Conservation (phyloP, 192 early-diverging fungal species). For the Haplosporangium gracile region DNA sequence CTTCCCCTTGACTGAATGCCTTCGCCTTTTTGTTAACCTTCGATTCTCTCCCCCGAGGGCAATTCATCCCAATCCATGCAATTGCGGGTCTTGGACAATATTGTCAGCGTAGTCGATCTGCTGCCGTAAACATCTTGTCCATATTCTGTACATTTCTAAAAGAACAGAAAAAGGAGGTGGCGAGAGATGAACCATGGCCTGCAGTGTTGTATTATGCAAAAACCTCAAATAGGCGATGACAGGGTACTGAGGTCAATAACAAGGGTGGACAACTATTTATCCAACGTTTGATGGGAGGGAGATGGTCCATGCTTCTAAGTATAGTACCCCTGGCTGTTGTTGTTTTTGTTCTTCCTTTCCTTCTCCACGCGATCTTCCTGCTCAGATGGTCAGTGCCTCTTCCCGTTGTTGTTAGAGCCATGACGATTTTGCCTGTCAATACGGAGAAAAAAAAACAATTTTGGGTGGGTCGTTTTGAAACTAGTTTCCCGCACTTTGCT, state of each 20-base stretch:
- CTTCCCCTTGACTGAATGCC: neutral
- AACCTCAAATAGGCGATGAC: neutral
- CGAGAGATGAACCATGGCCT: neutral
- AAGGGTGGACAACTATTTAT: neutral
- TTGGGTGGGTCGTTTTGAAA: neutral
- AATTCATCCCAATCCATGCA: neutral
- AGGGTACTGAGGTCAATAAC: neutral
- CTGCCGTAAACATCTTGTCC: neutral
- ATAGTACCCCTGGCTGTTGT: neutral
- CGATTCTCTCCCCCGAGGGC: neutral
- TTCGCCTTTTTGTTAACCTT: neutral
- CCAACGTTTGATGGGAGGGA: neutral
- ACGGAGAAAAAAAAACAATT: too few species aligned
- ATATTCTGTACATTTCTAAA: neutral
- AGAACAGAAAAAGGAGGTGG: neutral
- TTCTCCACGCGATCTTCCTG: neutral
- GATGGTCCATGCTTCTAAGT: neutral
- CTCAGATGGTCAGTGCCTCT: neutral
- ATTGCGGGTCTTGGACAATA: neutral
- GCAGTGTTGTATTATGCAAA: neutral
- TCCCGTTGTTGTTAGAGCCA: neutral
- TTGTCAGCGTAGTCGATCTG: neutral
- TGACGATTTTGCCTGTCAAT: slow-evolving; percentile 1
- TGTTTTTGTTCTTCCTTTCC: neutral
- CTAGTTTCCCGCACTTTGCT: neutral